phyloP scores from a whole-genome alignment of 2,329 filamentous ascomycete genomes.

The Penicillium sp. region DNA sequence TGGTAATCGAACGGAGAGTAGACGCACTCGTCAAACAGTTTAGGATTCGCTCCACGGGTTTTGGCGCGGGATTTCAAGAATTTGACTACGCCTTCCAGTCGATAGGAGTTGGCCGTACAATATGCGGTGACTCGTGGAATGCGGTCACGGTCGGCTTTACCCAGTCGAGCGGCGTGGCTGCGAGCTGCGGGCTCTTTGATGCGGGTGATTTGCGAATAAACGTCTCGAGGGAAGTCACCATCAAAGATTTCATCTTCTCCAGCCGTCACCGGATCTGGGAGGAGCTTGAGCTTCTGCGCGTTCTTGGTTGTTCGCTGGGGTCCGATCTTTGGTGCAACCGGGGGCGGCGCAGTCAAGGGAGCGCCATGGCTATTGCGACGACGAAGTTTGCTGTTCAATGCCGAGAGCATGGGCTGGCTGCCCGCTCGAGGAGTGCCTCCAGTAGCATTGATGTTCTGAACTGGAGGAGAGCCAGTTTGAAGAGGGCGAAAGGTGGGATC shows the following conservation, averaged over 20 bases:
- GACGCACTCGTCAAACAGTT: constrained; percentile 95
- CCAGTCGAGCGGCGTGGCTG: constrained; percentile 85
- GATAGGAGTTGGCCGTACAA: constrained; percentile 89
- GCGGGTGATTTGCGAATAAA: constrained; percentile 95
- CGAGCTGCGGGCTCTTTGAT: constrained; percentile 96
- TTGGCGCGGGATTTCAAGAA: constrained; percentile 85
- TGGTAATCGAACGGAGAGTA: constrained; percentile 90
- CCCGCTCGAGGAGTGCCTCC: constrained; percentile 30
- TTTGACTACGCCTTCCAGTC: constrained; percentile 84
- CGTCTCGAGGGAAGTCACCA: constrained; percentile 89
- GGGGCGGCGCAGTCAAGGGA: constrained; percentile 47
- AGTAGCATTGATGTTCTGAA: constrained; percentile 33
- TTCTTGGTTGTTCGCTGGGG: constrained; percentile 94
- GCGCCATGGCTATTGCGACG: constrained; percentile 81
- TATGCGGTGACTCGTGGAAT: constrained; percentile 93
- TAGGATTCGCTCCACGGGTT: constrained; percentile 77
- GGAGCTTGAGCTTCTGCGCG: constrained; percentile 93
- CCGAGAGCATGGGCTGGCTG: constrained; percentile 67
- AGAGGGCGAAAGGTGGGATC: constrained; percentile 46
- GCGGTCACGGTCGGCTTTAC: constrained; percentile 86
- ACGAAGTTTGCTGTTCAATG: constrained; percentile 83
- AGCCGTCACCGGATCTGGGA: constrained; percentile 83
- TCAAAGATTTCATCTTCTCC: constrained; percentile 77
- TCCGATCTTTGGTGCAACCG: constrained; percentile 70
- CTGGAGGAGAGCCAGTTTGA: constrained; percentile 41